These are phyloP conservation scores for Lasiodiplodia gonubiensis DNA, from an alignment of 2,329 filamentous ascomycete genomes.

Conservation along the genomic window DNA sequence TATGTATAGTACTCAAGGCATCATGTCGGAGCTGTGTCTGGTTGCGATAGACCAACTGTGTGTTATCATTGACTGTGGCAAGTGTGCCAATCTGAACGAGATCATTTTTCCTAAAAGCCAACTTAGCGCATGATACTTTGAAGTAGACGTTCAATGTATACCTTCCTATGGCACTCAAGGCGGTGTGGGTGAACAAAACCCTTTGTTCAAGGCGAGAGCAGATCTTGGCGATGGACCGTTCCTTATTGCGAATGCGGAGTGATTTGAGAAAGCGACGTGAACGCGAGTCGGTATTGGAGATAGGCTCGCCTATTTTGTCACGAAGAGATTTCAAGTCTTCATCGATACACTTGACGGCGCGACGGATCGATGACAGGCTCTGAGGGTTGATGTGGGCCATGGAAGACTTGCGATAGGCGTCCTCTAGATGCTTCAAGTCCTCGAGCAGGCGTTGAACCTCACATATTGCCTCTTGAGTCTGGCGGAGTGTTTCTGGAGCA, in stretches of 20 bases:
- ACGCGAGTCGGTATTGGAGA: not conserved
- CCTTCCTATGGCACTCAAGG: not conserved
- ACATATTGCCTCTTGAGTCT: not conserved
- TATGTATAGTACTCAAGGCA: rapidly evolving
- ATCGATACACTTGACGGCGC: not conserved
- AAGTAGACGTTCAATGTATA: rapidly evolving
- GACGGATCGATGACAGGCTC: not conserved
- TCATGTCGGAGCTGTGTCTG: not conserved
- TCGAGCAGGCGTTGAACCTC: not conserved
- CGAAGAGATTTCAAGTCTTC: not conserved
- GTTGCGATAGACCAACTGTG: not conserved
- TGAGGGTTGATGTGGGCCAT: not conserved
- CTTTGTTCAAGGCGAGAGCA: not conserved
- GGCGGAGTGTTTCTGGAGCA: not conserved
- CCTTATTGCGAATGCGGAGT: not conserved
- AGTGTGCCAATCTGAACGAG: not conserved
- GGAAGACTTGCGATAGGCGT: not conserved
- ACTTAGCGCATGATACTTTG: not conserved
- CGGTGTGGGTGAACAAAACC: not conserved
- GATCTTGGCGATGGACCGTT: not conserved
- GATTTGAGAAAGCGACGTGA: not conserved
- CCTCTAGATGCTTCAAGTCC: not conserved
- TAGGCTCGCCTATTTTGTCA: not conserved
- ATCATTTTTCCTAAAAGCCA: not conserved
- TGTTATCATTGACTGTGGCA: not conserved